These are phyloP conservation scores for Brassica carinata DNA, from an alignment of 345 rosid species.

Conservation along the genomic window DNA sequence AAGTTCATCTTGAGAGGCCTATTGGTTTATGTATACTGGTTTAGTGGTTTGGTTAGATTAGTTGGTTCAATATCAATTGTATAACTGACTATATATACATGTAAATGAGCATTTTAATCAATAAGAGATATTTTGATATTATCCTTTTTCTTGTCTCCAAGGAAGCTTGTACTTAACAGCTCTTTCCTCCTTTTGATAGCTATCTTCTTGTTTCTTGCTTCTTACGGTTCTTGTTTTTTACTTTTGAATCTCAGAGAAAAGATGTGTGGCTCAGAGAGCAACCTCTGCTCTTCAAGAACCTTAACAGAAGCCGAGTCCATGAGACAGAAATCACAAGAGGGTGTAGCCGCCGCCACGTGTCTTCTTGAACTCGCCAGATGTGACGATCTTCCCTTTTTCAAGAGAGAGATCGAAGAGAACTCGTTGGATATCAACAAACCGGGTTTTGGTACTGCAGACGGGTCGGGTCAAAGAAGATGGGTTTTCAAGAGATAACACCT, in stretches of 20 bases:
- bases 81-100: too few relatives aligned
- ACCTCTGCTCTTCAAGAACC: conserved; percentile 40
- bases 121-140: too few relatives aligned
- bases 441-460: conserved; percentile 75
- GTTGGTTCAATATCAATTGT: too few relatives aligned
- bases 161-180: too few relatives aligned
- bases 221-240: background rate
- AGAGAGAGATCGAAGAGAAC: conserved; percentile 53
- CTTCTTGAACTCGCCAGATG: conserved; percentile 82
- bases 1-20: too few relatives aligned
- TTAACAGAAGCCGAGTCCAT: conserved; percentile 52
- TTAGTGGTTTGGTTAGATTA: too few relatives aligned
- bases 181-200: background rate
- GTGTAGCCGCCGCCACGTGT: conserved; percentile 39
- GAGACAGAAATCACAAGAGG: conserved; percentile 37
- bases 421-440: conserved; percentile 52
- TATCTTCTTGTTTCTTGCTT: conserved; percentile 16
- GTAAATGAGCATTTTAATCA: too few relatives aligned
- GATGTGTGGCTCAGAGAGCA: conserved; percentile 59
- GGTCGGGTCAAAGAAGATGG: conserved; percentile 81
- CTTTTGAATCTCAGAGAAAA: conserved; percentile 51
- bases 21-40: too few relatives aligned
- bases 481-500: conserved; percentile 79
- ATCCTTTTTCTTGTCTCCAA: too few relatives aligned
- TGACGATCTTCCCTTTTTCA: conserved; percentile 61